phyloP scores from a whole-genome alignment of 192 early-diverging fungal species.

The Allomyces arbusculus region DNA sequence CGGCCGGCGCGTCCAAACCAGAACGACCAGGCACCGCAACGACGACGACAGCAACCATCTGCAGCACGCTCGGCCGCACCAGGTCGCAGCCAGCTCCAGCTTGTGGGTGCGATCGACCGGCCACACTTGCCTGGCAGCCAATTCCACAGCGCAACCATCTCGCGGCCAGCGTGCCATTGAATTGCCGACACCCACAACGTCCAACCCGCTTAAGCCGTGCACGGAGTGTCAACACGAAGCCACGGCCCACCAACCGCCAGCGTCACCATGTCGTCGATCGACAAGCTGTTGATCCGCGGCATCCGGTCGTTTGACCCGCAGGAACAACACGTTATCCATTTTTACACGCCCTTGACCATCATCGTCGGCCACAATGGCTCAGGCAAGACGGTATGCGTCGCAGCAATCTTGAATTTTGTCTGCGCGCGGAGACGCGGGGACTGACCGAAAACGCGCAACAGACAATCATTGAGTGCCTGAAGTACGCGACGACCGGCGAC shows the following conservation, averaged over 20 bases:
- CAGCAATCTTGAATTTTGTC: conserved; percentile 1
- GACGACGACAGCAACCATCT: too few relatives aligned
- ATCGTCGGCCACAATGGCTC: conserved; percentile 91
- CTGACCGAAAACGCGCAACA: conserved; percentile 4
- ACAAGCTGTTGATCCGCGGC: conserved; percentile 59
- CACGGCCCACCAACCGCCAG: neutral
- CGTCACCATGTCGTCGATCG: conserved; percentile 32
- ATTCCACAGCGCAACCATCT: too few relatives aligned
- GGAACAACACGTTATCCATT: conserved; percentile 48
- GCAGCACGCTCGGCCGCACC: too few relatives aligned
- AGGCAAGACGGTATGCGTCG: conserved; percentile 64
- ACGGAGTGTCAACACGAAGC: too few relatives aligned
- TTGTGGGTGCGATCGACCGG: too few relatives aligned
- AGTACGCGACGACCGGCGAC: conserved; percentile 83
- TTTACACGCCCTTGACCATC: conserved; percentile 77
- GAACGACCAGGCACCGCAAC: too few relatives aligned
- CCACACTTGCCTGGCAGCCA: too few relatives aligned
- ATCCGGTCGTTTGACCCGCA: conserved; percentile 82
- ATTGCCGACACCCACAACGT: too few relatives aligned
- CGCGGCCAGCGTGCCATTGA: too few relatives aligned
- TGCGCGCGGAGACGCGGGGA: neutral
- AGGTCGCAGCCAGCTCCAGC: too few relatives aligned
- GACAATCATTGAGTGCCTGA: conserved; percentile 92
- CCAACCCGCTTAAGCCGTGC: too few relatives aligned
- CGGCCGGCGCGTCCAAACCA: too few relatives aligned